Conservation (phyloP, 2,329 filamentous ascomycete species). For the Hymenoscyphus scutula region DNA sequence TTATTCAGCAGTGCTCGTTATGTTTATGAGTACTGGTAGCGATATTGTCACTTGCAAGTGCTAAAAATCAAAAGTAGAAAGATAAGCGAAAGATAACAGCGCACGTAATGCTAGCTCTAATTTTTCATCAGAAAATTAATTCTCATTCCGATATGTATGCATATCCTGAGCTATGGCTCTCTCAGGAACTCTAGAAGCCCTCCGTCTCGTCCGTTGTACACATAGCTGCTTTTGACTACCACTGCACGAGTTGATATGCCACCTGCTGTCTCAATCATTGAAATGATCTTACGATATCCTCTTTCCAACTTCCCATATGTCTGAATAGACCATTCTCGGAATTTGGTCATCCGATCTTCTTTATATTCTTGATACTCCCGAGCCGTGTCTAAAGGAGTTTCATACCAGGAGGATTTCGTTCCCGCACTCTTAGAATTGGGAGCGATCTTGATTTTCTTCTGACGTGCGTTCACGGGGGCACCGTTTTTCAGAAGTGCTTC, state of each 20-base stretch:
- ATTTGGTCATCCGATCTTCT: neutral
- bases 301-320: neutral
- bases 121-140: no score
- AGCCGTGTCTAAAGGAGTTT: neutral
- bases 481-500: neutral
- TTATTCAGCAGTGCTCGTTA: neutral
- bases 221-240: neutral
- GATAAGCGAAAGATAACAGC: neutral
- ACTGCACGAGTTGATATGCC: neutral
- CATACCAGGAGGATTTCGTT: neutral
- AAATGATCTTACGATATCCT: neutral
- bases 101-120: no score
- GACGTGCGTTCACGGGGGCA: neutral
- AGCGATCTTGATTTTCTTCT: neutral
- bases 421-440: neutral
- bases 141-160: no score
- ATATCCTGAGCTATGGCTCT: neutral
- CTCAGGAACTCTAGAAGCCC: neutral
- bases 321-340: neutral
- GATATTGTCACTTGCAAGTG: neutral
- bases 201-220: neutral
- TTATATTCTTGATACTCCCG: neutral
- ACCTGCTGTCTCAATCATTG: neutral
- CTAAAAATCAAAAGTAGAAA: neutral
- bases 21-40: neutral